A percentile compares a stretch with the other conserved stretches of the same genome.
These are phyloP conservation scores for Apiosordaria backusii DNA, from an alignment of 495 filamentous ascomycete species.

Conservation along the genomic window DNA sequence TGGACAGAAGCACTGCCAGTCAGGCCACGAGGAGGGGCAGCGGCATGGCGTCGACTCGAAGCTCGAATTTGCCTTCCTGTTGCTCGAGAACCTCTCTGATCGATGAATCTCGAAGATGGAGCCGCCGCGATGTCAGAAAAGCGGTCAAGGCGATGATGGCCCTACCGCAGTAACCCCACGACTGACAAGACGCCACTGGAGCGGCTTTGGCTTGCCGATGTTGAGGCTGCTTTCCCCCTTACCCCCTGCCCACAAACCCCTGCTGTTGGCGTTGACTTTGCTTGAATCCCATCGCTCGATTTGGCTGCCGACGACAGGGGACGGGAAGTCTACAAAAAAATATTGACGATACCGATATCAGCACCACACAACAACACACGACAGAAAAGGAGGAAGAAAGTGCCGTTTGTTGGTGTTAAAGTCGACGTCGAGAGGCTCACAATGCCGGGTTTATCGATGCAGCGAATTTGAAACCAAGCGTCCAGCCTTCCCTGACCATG, in stretches of 20 bases:
- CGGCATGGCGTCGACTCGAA: neutral
- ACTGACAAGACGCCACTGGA: neutral
- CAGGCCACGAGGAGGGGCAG: neutral
- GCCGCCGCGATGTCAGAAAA: neutral
- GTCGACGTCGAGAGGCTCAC: neutral
- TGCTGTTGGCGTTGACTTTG: neutral
- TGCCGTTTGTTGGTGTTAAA: neutral
- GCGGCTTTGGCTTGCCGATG: neutral
- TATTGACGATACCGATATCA: neutral
- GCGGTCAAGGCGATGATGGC: neutral
- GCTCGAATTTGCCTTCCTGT: neutral
- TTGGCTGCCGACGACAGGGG: neutral
- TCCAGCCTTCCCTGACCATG: neutral
- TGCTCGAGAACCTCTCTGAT: neutral
- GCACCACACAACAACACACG: neutral
- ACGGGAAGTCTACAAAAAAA: neutral
- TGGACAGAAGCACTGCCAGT: neutral
- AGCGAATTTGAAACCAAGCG: neutral
- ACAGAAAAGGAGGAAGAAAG: neutral
- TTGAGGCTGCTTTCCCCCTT: neutral
- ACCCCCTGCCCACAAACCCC: neutral
- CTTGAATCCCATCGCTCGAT: conserved; percentile 1
- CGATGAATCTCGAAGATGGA: neutral
- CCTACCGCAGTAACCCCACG: neutral
- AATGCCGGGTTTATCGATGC: neutral